Percentiles rank a stretch among this genome's conserved stretches.
These are phyloP conservation scores for Fusarium avenaceum DNA, from an alignment of 2,329 filamentous ascomycete genomes.

Conservation along the genomic window DNA sequence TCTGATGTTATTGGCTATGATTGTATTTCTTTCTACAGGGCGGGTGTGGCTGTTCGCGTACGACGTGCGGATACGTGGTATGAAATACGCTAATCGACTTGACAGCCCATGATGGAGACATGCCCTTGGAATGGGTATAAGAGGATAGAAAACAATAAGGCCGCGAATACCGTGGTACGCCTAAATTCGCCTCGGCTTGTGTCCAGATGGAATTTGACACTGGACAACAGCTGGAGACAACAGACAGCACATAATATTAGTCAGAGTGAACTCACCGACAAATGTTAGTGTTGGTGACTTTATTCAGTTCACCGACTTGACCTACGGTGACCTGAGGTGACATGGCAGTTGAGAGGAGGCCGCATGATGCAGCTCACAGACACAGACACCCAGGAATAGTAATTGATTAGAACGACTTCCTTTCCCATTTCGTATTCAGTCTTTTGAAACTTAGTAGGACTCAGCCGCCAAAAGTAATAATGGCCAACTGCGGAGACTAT, in stretches of 20 bases:
- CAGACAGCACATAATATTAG: neutral
- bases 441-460: slow-evolving; percentile 13
- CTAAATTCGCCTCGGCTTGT: neutral
- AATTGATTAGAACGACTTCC: slow-evolving; percentile 2
- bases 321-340: neutral
- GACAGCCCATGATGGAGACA: slow-evolving; percentile 3
- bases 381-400: slow-evolving; percentile 11
- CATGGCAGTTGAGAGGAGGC: slow-evolving; percentile 8
- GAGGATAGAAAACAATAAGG: neutral
- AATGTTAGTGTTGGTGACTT: slow-evolving; percentile 16
- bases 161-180: slow-evolving; percentile 3
- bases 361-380: slow-evolving; percentile 9
- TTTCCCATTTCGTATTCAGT: neutral
- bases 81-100: slow-evolving; percentile 14
- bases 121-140: neutral
- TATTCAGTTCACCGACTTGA: slow-evolving; percentile 24
- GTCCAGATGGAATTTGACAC: neutral
- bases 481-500: neutral
- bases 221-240: neutral
- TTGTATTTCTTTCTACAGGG: neutral
- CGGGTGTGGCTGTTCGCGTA: slow-evolving; percentile 38
- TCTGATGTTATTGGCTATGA: neutral
- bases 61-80: neutral
- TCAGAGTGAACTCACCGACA: slow-evolving; percentile 15
- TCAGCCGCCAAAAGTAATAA: neutral